Evolutionary conservation across 2,329 filamentous ascomycete species (phyloP).

Genomic region (Monilinia laxa): DNA sequence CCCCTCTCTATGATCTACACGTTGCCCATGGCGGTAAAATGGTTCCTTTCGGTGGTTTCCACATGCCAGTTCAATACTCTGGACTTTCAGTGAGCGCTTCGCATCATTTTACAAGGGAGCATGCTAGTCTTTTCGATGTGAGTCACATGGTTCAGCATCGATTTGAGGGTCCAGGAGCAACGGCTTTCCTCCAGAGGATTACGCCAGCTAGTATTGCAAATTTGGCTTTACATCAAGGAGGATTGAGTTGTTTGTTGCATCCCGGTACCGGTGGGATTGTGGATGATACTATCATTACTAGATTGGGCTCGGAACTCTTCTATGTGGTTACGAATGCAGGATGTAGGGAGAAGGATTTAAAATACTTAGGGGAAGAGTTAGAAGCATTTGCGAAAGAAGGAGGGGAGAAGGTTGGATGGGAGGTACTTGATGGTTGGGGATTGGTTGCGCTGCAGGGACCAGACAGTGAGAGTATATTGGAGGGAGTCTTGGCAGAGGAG

Average conservation of each 20-base stretch:
- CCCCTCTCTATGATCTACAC: slow-evolving; percentile 77
- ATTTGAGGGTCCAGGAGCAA: slow-evolving; percentile 76
- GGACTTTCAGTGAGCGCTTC: slow-evolving; percentile 76
- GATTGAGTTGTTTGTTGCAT: slow-evolving; percentile 81
- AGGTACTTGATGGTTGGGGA: slow-evolving; percentile 69
- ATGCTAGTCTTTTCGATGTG: slow-evolving; percentile 92
- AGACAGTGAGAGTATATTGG: slow-evolving; percentile 67
- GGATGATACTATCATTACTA: slow-evolving; percentile 89
- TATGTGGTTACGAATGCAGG: slow-evolving; percentile 96
- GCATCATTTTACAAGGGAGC: slow-evolving; percentile 83
- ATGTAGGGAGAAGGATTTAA: slow-evolving; percentile 83
- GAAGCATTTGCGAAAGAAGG: slow-evolving; percentile 56
- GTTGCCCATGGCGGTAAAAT: slow-evolving; percentile 81
- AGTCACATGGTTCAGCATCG: slow-evolving; percentile 94
- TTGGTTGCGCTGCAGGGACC: slow-evolving; percentile 91
- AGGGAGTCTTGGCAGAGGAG: slow-evolving; percentile 56
- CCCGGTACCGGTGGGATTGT: slow-evolving; percentile 83
- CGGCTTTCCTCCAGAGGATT: slow-evolving; percentile 77
- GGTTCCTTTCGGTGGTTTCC: slow-evolving; percentile 91
- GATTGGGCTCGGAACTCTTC: slow-evolving; percentile 70
- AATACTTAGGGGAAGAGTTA: slow-evolving; percentile 72
- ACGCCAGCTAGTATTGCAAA: slow-evolving; percentile 72
- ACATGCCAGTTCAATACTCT: slow-evolving; percentile 89
- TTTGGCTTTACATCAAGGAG: slow-evolving; percentile 68
- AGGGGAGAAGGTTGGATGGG: slow-evolving; percentile 62